Base-by-base conservation (phyloP, 2,329 filamentous ascomycete genomes). In the Colletotrichum sublineola region DNA sequence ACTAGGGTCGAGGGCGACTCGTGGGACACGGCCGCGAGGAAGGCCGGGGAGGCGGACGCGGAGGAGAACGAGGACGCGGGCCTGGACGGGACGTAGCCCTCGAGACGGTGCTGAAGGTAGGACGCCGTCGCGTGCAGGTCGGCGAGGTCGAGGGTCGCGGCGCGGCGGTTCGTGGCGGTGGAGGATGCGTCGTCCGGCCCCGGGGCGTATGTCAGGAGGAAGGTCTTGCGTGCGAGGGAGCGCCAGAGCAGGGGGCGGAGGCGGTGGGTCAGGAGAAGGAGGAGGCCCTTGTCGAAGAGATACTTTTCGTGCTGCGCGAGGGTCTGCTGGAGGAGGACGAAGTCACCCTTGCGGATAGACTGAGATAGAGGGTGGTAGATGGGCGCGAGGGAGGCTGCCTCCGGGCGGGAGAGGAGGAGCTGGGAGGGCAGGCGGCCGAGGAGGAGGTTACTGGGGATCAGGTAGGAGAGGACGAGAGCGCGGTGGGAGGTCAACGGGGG, bases 241-340 rank as follows among this genome's bases (percentile, higher is more conserved):
- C 96, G 91, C 94, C 94, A 97, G 15, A 97, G 89, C 2, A 97
- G 85, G 1, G 94, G 90, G 68, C 96, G 93, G 70, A 95, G 92
- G 64, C 94, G 90, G 77, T 94, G 93, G 3, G 90, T 88, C 14
- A 98, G 85, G 18, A 92, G 90, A 7, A 97, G 86, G 31, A 97
- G 88, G 36, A 97, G 87, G 1, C 93, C 92, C 79, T 91, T 93
- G 50, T 89, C 87, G 38, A 94, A 89, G 71, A 97, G 92, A 92
- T 94, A 98, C 58, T 87, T 82, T 66, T 91, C 89, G 76, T 92
- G 86, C 20, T 83, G 79, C 12, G 88, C 88, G 9, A 97, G 86
- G 56, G 94, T 89, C 20, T 88, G 83, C 73, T 94, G 91, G 81
- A 97, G 97, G 6, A 86, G 84, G 55, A 91, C 84, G 48, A 97